A percentile compares a stretch with the other conserved stretches of the same genome.
These are phyloP conservation scores for Penicillium mononematosum DNA, from an alignment of 495 filamentous ascomycete genomes.

Conservation along the genomic window DNA sequence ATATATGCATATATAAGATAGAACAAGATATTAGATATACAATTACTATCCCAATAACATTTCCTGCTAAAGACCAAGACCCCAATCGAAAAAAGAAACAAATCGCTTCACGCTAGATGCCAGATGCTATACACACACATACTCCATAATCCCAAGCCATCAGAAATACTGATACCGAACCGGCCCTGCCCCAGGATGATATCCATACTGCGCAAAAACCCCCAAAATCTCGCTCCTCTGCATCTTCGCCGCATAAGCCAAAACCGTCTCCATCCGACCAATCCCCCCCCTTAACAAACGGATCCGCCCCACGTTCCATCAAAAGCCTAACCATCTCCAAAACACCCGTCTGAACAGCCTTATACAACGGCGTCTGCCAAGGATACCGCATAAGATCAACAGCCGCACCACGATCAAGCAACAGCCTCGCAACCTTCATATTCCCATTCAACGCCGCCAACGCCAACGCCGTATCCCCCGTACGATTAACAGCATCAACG, in stretches of 20 bases:
- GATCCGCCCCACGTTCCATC: constrained; percentile 17
- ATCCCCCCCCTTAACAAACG: not conserved
- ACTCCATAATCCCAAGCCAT: not conserved
- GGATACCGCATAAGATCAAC: constrained; percentile 24
- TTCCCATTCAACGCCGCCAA: constrained; percentile 39
- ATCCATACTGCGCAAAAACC: constrained; percentile 1
- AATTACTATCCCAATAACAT: not conserved
- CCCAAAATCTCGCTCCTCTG: not conserved
- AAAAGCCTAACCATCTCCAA: constrained; percentile 15
- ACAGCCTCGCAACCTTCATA: constrained; percentile 35
- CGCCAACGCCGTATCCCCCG: constrained; percentile 41
- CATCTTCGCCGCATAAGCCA: not conserved
- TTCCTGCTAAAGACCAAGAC: not conserved
- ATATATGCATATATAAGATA: no score
- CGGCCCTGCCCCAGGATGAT: not conserved
- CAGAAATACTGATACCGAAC: constrained; percentile 7
- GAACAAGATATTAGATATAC: no score
- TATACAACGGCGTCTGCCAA: constrained; percentile 17
- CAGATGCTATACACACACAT: not conserved
- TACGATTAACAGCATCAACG: constrained; percentile 36
- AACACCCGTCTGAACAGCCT: constrained; percentile 15
- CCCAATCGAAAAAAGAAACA: not conserved
- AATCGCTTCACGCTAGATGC: not conserved
- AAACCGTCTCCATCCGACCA: not conserved
- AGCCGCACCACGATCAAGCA: constrained; percentile 38